Evolutionary conservation across 2,329 filamentous ascomycete genomes (phyloP), one percentile per base, ranked within the genome.

Genomic region (Akanthomyces lecanii): DNA sequence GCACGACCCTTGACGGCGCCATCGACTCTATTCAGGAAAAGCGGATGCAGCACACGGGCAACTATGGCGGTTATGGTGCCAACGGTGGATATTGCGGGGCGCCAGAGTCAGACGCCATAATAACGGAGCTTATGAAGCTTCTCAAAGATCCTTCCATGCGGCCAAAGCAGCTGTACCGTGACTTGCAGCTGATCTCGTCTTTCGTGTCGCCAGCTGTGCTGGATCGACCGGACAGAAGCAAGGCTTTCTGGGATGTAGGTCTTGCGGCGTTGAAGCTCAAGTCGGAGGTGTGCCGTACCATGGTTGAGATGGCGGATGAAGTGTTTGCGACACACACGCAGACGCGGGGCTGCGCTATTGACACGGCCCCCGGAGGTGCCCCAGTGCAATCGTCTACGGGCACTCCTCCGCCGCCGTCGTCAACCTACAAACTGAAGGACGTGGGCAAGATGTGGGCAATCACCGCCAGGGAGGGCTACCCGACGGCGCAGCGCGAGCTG

Each of bases 361-460:
- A 78, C 11, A 69, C 66, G 53, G 44, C 67, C 8, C 64, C 68
- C 14, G 64, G 71, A 3, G 64, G 71, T 52, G 72, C 72, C 21
- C 69, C 71, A 23, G 71, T 74, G 4, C 71, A 73, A 11, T 74
- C 74, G 12, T 67, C 73, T 16, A 77, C 77, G 2, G 76, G 76
- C 40, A 79, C 78, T 8, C 79, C 79, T 5, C 75, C 81, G 14
- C 76, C 78, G 12, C 77, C 82, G 0, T 78, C 85, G 3, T 82
- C 87, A 62, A 84, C 87, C 53, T 88, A 91, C 75, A 86, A 84
- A 63, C 85, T 95, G 72, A 82, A 86, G 50, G 92, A 97, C 72
- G 94, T 92, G 0, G 93, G 90, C 3, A 86, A 85, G 68, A 95
- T 98, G 87, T 92, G 91, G 82, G 89, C 91, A 66, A 95, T 97